Base-by-base conservation (phyloP, 2,329 filamentous ascomycete species). In the Pestalotiopsis sp. region DNA sequence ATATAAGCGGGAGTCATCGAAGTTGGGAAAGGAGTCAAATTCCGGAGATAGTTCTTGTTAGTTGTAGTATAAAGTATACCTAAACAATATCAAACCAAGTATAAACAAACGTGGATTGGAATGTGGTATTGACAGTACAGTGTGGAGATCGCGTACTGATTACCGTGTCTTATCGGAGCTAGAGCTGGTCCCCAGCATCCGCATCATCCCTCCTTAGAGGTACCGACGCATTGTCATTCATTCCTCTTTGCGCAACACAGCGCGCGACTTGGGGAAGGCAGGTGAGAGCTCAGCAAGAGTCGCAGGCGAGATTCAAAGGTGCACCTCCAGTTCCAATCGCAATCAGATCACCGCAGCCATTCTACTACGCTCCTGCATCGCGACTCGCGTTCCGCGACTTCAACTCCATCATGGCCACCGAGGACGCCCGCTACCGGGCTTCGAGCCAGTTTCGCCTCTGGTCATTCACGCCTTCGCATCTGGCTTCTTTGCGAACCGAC, bases 391-490 rank as follows among this genome's bases (percentile, higher is more conserved):
- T 2, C 45, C 7, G 14, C 17, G 17, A n/a, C 45, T 52, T 27
- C 39, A 20, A 7, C 31, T 17, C 6, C 23, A 64, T 12, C 36
- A 93, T 97, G 89, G 86, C 87, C 7, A 92, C 90, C 70, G 96
- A 99, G 86, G 96, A 99, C 81, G 93, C 93, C 73, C 87, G 95
- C 67, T 99, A 98, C 82, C 91, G 94, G 39, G 88, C 92, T 65
- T 97, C 95, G 0, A 95, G 93, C 61, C 96, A 99, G 80, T 98
- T 90, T 78, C 90, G 93, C 58, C 86, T 97, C 69, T 99, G 96
- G 96, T 97, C 95, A 12, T 98, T 95, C 81, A 93, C 94, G 0
- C 88, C 91, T 2, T 81, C 89, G 3, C 89, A 91, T 52, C 88
- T 99, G 3, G 85, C 87, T 63, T 86, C 90, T 2, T 87, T 95